Percentiles rank a stretch among this genome's conserved stretches.
Evolutionary conservation across 1,284 basidiomycete species (phyloP).

Genomic region (Farysia itapuensis): DNA sequence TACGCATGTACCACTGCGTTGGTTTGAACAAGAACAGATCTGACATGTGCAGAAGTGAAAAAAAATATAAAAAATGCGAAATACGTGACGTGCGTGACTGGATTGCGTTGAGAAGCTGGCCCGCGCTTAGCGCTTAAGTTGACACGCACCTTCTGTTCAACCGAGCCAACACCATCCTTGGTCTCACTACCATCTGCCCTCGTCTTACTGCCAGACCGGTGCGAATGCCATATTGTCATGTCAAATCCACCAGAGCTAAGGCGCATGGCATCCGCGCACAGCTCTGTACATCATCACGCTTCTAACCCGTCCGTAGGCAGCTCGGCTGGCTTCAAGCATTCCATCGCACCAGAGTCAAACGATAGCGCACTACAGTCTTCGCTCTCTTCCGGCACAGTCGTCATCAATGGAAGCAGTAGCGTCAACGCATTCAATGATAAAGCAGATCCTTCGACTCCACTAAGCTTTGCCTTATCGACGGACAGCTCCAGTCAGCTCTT

Average conservation of each 20-base stretch:
- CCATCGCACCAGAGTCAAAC: background rate
- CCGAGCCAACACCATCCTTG: too few species aligned
- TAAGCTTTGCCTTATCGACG: background rate
- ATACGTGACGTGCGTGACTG: too few species aligned
- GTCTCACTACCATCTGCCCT: background rate
- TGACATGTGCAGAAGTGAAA: too few species aligned
- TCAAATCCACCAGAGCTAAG: too few species aligned
- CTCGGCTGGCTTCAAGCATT: background rate
- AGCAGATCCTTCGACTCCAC: background rate
- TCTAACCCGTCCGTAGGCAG: constrained; percentile 1
- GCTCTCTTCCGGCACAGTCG: background rate
- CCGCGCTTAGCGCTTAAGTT: too few species aligned
- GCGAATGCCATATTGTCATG: background rate
- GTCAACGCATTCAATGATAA: background rate
- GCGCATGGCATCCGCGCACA: background rate
- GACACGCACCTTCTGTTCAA: too few species aligned
- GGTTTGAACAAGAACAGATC: too few species aligned
- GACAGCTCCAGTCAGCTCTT: constrained; percentile 33
- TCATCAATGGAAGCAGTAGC: background rate
- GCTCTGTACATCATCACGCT: background rate
- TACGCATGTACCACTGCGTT: too few species aligned
- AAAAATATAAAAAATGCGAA: too few species aligned
- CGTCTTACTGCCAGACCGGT: background rate
- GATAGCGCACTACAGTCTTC: background rate
- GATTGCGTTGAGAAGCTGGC: too few species aligned